These are phyloP conservation scores for Elsinoe arachidis DNA, from an alignment of 2,329 filamentous ascomycete genomes.

Conservation along the genomic window DNA sequence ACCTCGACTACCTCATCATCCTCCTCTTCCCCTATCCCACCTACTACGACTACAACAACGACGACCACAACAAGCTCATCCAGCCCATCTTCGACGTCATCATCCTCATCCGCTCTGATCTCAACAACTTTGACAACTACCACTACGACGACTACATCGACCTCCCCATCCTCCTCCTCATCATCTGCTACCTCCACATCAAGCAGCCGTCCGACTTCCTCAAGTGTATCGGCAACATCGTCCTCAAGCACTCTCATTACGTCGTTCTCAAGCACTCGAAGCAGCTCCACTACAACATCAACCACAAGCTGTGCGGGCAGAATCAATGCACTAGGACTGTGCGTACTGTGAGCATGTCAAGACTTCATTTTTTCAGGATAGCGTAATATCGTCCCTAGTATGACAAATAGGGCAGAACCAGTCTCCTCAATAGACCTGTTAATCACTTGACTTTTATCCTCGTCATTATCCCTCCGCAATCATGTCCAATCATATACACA, in stretches of 20 bases:
- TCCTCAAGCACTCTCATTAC: background rate
- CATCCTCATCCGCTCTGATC: background rate
- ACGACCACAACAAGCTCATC: too few species aligned
- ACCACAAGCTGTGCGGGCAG: background rate
- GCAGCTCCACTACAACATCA: slow-evolving; percentile 21
- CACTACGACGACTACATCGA: background rate
- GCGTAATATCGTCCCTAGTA: background rate
- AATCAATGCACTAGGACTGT: background rate
- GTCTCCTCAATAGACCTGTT: too few species aligned
- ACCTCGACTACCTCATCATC: slow-evolving; percentile 5
- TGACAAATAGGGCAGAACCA: background rate
- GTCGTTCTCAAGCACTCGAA: slow-evolving; percentile 19
- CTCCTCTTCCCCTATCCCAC: too few species aligned
- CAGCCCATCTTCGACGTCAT: too few species aligned
- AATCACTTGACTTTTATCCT: too few species aligned
- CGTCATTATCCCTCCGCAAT: too few species aligned
- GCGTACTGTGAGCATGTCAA: background rate
- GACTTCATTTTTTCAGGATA: background rate
- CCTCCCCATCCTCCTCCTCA: slow-evolving; percentile 7
- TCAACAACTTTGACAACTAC: background rate
- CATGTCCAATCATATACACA: background rate
- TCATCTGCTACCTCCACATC: background rate
- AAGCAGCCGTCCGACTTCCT: background rate
- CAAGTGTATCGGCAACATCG: background rate
- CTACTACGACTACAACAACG: too few species aligned